A percentile compares a stretch with the other conserved stretches of the same genome.
Evolutionary conservation across 2,329 filamentous ascomycete species (phyloP).

Genomic region (Cryphonectria naterciae): DNA sequence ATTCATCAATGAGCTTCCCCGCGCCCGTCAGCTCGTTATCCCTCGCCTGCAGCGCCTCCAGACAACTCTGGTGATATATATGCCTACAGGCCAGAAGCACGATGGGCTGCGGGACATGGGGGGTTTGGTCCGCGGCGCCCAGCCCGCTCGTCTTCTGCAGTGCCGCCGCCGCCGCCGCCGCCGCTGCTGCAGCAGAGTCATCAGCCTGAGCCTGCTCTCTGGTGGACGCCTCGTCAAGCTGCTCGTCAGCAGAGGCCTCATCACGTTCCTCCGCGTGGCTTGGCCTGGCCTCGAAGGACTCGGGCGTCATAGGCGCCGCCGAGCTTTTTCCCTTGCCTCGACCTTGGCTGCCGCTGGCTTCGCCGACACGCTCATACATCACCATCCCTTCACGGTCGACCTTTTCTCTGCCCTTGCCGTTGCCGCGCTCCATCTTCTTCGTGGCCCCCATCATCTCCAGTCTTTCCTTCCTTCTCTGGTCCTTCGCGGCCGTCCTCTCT

Average conservation of each 20-base stretch:
- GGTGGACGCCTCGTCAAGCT: slow-evolving; percentile 47
- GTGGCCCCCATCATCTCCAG: slow-evolving; percentile 39
- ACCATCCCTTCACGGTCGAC: slow-evolving; percentile 35
- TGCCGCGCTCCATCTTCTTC: slow-evolving; percentile 26
- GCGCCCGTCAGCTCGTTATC: slow-evolving; percentile 42
- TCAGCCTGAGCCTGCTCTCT: slow-evolving; percentile 26
- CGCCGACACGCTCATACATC: slow-evolving; percentile 38
- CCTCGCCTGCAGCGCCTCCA: slow-evolving; percentile 66
- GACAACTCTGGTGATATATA: slow-evolving; percentile 70
- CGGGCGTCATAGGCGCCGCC: slow-evolving; percentile 27
- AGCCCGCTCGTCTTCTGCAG: slow-evolving; percentile 46
- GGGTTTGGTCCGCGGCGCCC: slow-evolving; percentile 42
- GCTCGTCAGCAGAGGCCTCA: slow-evolving; percentile 41
- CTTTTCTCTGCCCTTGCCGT: slow-evolving; percentile 31
- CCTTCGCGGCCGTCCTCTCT: slow-evolving; percentile 56
- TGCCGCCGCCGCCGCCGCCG: too few relatives aligned
- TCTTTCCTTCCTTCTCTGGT: slow-evolving; percentile 48
- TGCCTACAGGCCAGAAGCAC: slow-evolving; percentile 73
- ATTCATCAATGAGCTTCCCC: slow-evolving; percentile 50
- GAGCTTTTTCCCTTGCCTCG: slow-evolving; percentile 41
- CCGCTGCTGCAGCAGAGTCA: neutral
- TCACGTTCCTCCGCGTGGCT: slow-evolving; percentile 24
- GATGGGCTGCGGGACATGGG: slow-evolving; percentile 64
- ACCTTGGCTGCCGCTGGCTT: slow-evolving; percentile 32
- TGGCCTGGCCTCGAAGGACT: slow-evolving; percentile 26